phyloP scores from a whole-genome alignment of 2,329 filamentous ascomycete genomes.

The Aspergillus clavatus region DNA sequence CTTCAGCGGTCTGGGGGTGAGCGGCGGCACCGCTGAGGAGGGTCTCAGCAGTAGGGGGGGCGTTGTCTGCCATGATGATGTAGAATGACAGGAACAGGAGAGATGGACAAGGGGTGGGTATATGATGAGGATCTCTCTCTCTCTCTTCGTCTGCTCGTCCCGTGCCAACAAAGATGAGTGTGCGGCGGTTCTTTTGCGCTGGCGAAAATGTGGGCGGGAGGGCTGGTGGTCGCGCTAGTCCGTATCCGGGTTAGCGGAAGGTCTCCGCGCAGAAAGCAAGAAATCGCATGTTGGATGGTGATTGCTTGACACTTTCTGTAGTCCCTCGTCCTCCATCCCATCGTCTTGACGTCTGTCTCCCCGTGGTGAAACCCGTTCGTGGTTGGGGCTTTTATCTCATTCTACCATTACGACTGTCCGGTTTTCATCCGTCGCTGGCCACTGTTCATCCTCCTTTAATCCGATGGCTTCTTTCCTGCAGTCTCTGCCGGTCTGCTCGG shows the following conservation, averaged over 20 bases:
- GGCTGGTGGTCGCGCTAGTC: conserved; percentile 30
- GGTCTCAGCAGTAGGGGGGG: conserved; percentile 46
- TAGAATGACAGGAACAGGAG: conserved; percentile 8
- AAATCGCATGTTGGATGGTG: conserved; percentile 20
- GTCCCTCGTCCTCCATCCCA: conserved; percentile 4
- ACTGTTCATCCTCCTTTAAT: conserved; percentile 1
- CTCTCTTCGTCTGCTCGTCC: background rate
- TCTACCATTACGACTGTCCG: conserved; percentile 6
- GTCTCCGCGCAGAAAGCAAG: conserved; percentile 22
- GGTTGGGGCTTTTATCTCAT: background rate
- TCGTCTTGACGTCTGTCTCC: background rate
- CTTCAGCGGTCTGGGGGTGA: conserved; percentile 41
- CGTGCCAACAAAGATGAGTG: conserved; percentile 13
- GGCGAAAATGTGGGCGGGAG: conserved; percentile 31
- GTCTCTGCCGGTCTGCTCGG: conserved; percentile 28
- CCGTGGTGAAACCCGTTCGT: background rate
- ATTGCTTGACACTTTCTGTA: conserved; percentile 9
- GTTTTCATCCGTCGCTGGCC: conserved; percentile 5
- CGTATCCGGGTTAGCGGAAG: conserved; percentile 20
- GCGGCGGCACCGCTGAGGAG: conserved; percentile 46
- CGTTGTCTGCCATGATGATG: conserved; percentile 50
- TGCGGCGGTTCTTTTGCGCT: conserved; percentile 24
- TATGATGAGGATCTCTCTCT: conserved; percentile 12
- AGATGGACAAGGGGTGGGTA: conserved; percentile 13
- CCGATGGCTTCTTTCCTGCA: conserved; percentile 30